These are phyloP conservation scores for Penicillium janthinellum DNA, from an alignment of 2,329 filamentous ascomycete species.

Conservation along the genomic window DNA sequence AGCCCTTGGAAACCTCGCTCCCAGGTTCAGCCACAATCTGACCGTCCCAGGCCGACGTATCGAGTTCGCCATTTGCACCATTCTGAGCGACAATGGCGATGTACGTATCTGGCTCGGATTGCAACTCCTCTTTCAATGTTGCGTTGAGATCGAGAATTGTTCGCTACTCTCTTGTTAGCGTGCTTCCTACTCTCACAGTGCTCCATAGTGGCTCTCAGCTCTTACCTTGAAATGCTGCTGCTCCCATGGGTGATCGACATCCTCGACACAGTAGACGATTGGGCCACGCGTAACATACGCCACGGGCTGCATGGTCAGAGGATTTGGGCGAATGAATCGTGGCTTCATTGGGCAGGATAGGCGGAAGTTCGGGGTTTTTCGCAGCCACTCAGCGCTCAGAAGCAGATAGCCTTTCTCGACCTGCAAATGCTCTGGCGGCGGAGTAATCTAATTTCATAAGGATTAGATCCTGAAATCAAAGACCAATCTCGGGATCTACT, in stretches of 20 bases:
- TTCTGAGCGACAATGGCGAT: conserved; percentile 19
- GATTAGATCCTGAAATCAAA: not conserved
- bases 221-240: conserved; percentile 47
- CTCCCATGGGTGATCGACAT: conserved; percentile 60
- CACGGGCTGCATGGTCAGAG: conserved; percentile 59
- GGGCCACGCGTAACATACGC: conserved; percentile 59
- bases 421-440: conserved; percentile 32
- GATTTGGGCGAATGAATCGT: conserved; percentile 56
- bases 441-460: conserved; percentile 34
- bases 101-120: conserved; percentile 16
- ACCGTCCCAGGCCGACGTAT: conserved; percentile 32
- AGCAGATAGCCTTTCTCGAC: conserved; percentile 55
- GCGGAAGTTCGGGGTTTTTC: conserved; percentile 46
- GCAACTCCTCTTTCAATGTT: conserved; percentile 15
- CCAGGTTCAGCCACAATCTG: conserved; percentile 23
- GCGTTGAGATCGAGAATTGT: conserved; percentile 17
- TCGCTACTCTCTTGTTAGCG: conserved; percentile 4
- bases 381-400: conserved; percentile 47
- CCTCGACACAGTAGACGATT: conserved; percentile 63
- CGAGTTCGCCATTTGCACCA: conserved; percentile 26
- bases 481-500: not conserved
- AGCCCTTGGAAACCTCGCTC: conserved; percentile 17
- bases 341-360: conserved; percentile 53
- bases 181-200: not conserved
- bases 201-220: not conserved